These are phyloP conservation scores for Solanum tacnaense DNA, from an alignment of 257 asterid genomes.

Conservation along the genomic window DNA sequence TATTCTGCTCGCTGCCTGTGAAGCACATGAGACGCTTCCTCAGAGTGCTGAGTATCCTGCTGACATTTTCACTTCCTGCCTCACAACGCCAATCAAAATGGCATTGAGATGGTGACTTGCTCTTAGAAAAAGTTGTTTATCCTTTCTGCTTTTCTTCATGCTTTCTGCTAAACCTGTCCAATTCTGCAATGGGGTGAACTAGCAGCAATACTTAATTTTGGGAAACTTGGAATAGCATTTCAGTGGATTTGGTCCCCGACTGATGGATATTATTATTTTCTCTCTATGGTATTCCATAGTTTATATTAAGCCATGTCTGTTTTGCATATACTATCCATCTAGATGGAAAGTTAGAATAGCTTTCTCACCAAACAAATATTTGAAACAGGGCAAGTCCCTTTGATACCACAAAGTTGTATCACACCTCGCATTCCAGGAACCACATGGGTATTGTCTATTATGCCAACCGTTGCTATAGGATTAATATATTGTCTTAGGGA, in stretches of 20 bases:
- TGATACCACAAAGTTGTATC: neutral
- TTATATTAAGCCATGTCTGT: neutral
- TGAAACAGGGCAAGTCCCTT: neutral
- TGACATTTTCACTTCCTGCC: conserved; percentile 94
- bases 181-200: neutral
- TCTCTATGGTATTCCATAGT: neutral
- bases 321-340: neutral
- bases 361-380: neutral
- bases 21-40: conserved; percentile 74
- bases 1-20: conserved; percentile 93
- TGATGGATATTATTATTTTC: neutral
- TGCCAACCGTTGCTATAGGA: neutral
- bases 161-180: neutral
- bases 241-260: neutral
- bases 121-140: neutral
- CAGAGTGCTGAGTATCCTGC: conserved; percentile 97
- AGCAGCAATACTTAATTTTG: neutral
- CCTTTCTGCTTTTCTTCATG: neutral
- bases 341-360: neutral
- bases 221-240: neutral
- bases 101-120: conserved; percentile 78
- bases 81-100: conserved; percentile 96
- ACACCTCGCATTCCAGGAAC: neutral
- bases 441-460: neutral
- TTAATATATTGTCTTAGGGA: neutral